phyloP scores from a whole-genome alignment of 2,329 filamentous ascomycete species.

The Setomelanomma holmii region DNA sequence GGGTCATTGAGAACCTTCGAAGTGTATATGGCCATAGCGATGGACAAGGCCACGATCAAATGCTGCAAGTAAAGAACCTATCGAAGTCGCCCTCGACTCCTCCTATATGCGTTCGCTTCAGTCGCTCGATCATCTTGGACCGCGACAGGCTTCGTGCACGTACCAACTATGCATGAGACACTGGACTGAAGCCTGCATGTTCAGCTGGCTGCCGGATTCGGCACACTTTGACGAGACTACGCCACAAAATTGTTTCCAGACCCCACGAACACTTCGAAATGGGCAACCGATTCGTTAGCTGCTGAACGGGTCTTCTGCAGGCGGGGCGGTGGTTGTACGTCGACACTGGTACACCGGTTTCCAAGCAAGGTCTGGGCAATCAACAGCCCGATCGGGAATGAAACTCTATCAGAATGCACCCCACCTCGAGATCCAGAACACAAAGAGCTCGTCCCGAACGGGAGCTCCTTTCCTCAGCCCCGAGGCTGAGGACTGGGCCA shows the following conservation, averaged over 20 bases:
- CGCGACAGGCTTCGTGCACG: neutral
- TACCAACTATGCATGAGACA: neutral
- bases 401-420: no score
- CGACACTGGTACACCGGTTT: neutral
- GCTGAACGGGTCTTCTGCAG: neutral
- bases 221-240: constrained; percentile 1
- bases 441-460: no score
- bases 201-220: constrained; percentile 4
- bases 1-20: no score
- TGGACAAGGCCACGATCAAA: no score
- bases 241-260: neutral
- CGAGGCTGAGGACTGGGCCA: neutral
- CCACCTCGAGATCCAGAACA: no score
- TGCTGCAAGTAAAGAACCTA: no score
- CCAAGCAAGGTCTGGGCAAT: no score
- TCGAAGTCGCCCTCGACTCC: neutral
- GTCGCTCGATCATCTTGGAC: neutral
- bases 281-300: neutral
- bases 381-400: no score
- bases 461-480: neutral
- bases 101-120: neutral
- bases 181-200: neutral
- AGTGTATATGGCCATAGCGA: no score
- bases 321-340: neutral
- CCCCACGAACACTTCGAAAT: neutral